A percentile compares a stretch with the other conserved stretches of the same genome.
phyloP scores from a whole-genome alignment of 179 eudicot genomes.

The Spinacia oleracea region DNA sequence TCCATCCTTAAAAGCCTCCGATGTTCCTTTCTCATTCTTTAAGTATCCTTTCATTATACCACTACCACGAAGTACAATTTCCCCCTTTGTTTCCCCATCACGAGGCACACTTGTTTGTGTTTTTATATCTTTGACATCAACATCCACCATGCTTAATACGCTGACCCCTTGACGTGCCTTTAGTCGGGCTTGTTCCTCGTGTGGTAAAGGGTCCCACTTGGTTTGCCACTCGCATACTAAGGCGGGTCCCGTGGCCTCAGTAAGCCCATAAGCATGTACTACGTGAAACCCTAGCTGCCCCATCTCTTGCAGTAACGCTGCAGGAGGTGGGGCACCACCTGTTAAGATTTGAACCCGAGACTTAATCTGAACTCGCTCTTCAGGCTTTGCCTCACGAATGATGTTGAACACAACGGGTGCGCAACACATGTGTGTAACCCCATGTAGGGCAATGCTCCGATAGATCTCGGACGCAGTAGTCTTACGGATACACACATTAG shows the following conservation, averaged over 20 bases:
- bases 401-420: conserved; percentile 70
- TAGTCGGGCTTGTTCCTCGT: conserved; percentile 27
- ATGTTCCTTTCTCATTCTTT: conserved; percentile 43
- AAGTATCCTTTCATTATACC: conserved; percentile 73
- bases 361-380: conserved; percentile 34
- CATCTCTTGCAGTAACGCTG: conserved; percentile 46
- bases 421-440: conserved; percentile 78
- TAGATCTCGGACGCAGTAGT: conserved; percentile 53
- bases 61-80: conserved; percentile 63
- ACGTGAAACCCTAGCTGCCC: conserved; percentile 59
- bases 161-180: conserved; percentile 69
- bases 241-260: conserved; percentile 80
- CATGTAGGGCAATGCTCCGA: conserved; percentile 39
- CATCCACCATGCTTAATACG: conserved; percentile 48
- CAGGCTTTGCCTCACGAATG: conserved; percentile 48
- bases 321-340: conserved; percentile 79
- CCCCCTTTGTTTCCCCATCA: conserved; percentile 60
- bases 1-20: conserved; percentile 46
- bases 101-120: conserved; percentile 42
- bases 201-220: conserved; percentile 50
- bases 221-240: conserved; percentile 71
- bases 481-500: conserved; percentile 68
- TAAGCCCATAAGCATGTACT: conserved; percentile 63
- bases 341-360: conserved; percentile 54
- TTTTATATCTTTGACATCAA: conserved; percentile 44